Percentiles rank a stretch among this genome's conserved stretches.
phyloP scores from a whole-genome alignment of 2,329 filamentous ascomycete genomes.

The Colletotrichum noveboracense region DNA sequence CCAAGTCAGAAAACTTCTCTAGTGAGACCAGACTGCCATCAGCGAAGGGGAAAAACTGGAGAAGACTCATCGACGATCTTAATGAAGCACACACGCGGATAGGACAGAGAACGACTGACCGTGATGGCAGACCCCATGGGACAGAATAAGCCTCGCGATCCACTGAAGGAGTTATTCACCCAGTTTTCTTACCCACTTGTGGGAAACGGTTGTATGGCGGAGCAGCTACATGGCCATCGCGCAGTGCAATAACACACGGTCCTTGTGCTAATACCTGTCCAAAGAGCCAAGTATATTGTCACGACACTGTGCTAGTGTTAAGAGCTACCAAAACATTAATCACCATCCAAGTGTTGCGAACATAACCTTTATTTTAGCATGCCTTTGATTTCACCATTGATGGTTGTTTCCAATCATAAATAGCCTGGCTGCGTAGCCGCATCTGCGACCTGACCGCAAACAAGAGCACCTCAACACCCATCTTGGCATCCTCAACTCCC shows the following conservation, averaged over 20 bases:
- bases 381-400: not conserved
- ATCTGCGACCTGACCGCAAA: not conserved
- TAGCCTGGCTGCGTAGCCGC: not conserved
- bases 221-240: not conserved
- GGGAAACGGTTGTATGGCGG: not conserved
- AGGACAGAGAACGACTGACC: not conserved
- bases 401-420: not conserved
- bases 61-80: not conserved
- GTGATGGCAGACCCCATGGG: not conserved
- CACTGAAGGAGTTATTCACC: not conserved
- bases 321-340: not conserved
- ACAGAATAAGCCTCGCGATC: not conserved
- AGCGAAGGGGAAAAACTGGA: not conserved
- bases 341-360: not conserved
- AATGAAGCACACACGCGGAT: not conserved
- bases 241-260: not conserved
- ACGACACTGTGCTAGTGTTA: accelerated
- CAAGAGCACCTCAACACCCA: not conserved
- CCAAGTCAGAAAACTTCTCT: not conserved
- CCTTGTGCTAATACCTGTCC: not conserved
- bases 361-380: not conserved
- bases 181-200: not conserved
- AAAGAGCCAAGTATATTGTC: not conserved
- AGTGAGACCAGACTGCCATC: not conserved
- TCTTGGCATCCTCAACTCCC: not conserved